phyloP scores from a whole-genome alignment of 1,139 yeast species.

The Candida smagusa region DNA sequence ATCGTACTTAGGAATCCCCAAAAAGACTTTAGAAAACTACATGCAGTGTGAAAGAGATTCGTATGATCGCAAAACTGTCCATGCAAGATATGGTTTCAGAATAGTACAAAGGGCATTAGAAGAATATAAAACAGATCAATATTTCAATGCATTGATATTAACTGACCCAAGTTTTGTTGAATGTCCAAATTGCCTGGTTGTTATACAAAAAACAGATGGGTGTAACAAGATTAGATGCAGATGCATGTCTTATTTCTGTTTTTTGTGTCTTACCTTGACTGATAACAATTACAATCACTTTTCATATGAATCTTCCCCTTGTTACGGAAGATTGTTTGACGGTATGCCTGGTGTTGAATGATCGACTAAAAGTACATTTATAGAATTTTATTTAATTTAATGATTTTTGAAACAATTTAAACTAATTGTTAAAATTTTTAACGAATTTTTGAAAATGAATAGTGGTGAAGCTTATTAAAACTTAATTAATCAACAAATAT shows the following conservation, averaged over 20 bases:
- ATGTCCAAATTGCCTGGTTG: constrained; percentile 56
- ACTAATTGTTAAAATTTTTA: too few relatives aligned
- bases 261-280: constrained; percentile 49
- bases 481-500: too few relatives aligned
- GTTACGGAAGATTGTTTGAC: constrained; percentile 54
- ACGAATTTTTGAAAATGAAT: too few relatives aligned
- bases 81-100: constrained; percentile 49
- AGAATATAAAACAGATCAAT: constrained; percentile 46
- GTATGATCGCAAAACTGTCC: constrained; percentile 33
- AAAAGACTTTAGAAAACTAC: constrained; percentile 40
- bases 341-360: constrained; percentile 45
- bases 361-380: too few relatives aligned
- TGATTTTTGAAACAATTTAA: too few relatives aligned
- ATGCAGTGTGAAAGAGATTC: constrained; percentile 24
- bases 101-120: constrained; percentile 41
- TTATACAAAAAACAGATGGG: constrained; percentile 61
- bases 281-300: constrained; percentile 49
- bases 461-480: too few relatives aligned
- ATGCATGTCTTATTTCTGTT: constrained; percentile 54
- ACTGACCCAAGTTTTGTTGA: constrained; percentile 38
- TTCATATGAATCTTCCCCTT: constrained; percentile 36
- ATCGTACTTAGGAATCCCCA: constrained; percentile 36
- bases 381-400: too few relatives aligned
- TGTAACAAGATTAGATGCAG: constrained; percentile 68
- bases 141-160: constrained; percentile 44